Base-by-base conservation (phyloP, 768 basidiomycete species). In the Ramaria sp. region DNA sequence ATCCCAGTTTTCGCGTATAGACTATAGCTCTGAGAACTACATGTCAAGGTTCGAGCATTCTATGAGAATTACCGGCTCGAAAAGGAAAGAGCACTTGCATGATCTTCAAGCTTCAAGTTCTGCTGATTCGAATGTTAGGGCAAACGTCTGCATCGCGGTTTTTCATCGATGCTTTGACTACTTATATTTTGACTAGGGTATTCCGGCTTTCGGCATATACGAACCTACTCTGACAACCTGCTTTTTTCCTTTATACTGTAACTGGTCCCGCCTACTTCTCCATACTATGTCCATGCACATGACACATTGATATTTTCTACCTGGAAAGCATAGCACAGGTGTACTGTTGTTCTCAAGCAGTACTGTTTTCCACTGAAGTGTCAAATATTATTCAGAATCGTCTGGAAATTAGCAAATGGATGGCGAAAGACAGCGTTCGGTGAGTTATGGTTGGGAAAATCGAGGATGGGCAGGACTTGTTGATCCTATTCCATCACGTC, bases 281-380 rank as follows among this genome's bases (percentile, higher is more conserved):
- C 33, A 13, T 34, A 19, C 4, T 22, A 46, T 12, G 30, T 22
- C 46, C 6, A 15, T 38, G 4, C 19, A 10, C 34, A 22, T 56
- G 15, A 37, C 15, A 52, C 7, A 34, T 31, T 52, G n/a, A n/a
- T 31, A 19, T 31, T 46, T 20, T 55, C 47, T 55, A 78, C 89
- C 87, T 27, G 89, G 89, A 3, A 91, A 91, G 67, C 88, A 91
- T 69, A 73, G 89, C 62, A 91, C 89, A 2, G 89, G 88, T 15
- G 71, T 91, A 22, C 69, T 85, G 38, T 91, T 30, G 63, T 90
- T 12, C 71, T 91, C 24, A 81, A 82, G 69, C 88, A 88, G 64
- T 31, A 68, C 42, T 37, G 6, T 12, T 7, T 13, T 46, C 1
- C 12, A 42, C 19, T 20, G n/a, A 33, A 31, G 12, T 15, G 15